A percentile compares a stretch with the other conserved stretches of the same genome.
Evolutionary conservation across 2,329 filamentous ascomycete genomes (phyloP).

Genomic region (Colletotrichum viniferum): DNA sequence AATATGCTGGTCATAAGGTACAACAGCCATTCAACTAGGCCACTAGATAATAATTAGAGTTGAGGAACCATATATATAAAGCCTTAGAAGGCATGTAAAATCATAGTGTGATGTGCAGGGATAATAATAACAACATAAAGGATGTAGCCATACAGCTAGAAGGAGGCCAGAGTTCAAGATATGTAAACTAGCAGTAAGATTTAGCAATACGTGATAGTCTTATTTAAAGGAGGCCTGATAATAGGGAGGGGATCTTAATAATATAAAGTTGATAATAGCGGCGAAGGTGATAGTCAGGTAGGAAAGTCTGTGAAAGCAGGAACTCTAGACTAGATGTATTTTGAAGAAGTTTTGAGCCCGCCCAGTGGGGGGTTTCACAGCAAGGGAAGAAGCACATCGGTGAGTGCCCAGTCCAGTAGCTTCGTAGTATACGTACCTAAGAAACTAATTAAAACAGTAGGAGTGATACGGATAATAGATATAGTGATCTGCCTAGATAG

Average conservation of each 20-base stretch:
- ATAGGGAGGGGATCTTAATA: too few relatives aligned
- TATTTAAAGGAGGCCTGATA: too few relatives aligned
- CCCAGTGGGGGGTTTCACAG: too few relatives aligned
- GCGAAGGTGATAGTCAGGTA: fast-evolving
- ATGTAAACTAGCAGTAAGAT: not conserved
- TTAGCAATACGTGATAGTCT: too few relatives aligned
- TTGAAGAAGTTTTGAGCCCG: too few relatives aligned
- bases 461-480: not conserved
- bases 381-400: too few relatives aligned
- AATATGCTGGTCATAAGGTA: not conserved
- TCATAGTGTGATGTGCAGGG: fast-evolving
- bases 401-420: too few relatives aligned
- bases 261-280: too few relatives aligned
- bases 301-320: too few relatives aligned
- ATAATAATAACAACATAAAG: too few relatives aligned
- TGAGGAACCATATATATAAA: fast-evolving
- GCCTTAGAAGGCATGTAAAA: not conserved
- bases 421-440: not conserved
- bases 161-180: not conserved
- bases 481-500: not conserved
- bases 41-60: not conserved
- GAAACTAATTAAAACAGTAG: not conserved
- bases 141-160: not conserved
- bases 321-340: too few relatives aligned
- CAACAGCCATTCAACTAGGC: not conserved